A percentile compares a stretch with the other conserved stretches of the same genome.
These are phyloP conservation scores for Lentinula sp. DNA, from an alignment of 768 basidiomycete genomes.

Conservation along the genomic window DNA sequence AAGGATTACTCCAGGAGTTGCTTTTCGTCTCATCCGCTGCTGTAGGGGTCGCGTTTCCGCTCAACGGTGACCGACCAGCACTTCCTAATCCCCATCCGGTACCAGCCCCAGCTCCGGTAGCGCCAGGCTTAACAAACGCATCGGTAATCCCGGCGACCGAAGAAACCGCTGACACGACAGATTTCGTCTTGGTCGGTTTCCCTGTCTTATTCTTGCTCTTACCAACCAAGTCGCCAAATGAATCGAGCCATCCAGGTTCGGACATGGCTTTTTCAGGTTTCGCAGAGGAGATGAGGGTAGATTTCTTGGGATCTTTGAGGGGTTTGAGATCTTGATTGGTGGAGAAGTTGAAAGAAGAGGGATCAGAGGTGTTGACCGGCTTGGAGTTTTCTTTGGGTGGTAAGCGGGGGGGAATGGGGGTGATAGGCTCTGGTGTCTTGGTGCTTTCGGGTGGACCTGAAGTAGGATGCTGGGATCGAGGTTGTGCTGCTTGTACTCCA, in stretches of 20 bases:
- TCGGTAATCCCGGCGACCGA: neutral
- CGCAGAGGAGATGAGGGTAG: neutral
- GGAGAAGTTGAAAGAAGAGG: neutral
- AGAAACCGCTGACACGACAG: neutral
- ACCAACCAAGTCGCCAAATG: neutral
- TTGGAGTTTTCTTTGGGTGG: neutral
- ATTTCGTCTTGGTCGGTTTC: neutral
- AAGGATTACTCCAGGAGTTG: neutral
- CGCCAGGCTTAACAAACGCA: neutral
- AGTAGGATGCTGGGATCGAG: neutral
- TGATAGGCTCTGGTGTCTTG: neutral
- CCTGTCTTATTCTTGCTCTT: neutral
- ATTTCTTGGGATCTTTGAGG: neutral
- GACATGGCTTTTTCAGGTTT: conserved; percentile 1
- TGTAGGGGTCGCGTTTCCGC: neutral
- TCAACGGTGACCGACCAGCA: neutral
- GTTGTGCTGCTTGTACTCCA: too few species aligned
- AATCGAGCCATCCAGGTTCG: neutral
- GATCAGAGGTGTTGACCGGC: neutral
- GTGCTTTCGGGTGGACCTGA: neutral
- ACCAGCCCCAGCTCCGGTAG: neutral
- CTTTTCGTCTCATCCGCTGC: neutral
- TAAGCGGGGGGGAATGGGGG: neutral
- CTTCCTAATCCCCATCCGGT: neutral
- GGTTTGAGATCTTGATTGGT: neutral